phyloP scores from a whole-genome alignment of 768 basidiomycete genomes.

The Boletus reticulatus region DNA sequence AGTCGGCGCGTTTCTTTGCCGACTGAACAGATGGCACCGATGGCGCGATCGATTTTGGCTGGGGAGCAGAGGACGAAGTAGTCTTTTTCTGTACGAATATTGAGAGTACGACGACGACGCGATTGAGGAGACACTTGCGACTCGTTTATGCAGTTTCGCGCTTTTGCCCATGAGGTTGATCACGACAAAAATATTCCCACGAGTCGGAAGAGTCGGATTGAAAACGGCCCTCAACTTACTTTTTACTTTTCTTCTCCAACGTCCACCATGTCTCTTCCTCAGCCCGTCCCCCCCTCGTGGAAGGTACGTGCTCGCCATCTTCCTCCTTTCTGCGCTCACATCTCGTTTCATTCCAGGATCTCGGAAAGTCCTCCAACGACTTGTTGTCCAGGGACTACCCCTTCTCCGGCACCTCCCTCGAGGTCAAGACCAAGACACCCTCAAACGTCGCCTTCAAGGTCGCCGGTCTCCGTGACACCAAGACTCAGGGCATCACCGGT shows the following conservation, averaged over 20 bases:
- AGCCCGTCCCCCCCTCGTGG: conserved; percentile 97
- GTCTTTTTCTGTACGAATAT: conserved; percentile 26
- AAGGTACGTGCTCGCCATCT: conserved; percentile 50
- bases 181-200: conserved; percentile 25
- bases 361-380: conserved; percentile 97
- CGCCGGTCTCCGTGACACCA: conserved; percentile 75
- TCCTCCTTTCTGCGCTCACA: background rate
- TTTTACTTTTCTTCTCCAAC: conserved; percentile 9
- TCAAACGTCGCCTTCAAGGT: conserved; percentile 95
- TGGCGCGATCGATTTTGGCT: conserved; percentile 4
- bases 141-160: conserved; percentile 35
- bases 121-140: conserved; percentile 27
- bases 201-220: conserved; percentile 15
- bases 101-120: background rate
- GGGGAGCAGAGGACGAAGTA: background rate
- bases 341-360: conserved; percentile 54
- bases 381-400: conserved; percentile 91
- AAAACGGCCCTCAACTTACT: background rate
- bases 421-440: conserved; percentile 87
- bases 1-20: conserved; percentile 27
- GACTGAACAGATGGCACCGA: conserved; percentile 11
- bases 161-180: conserved; percentile 28
- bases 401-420: conserved; percentile 67
- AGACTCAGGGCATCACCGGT: conserved; percentile 70
- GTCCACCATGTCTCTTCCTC: conserved; percentile 78